Evolutionary conservation across 108 stramenopile genomes (phyloP).

Genomic region (Asterionellopsis glacialis): DNA sequence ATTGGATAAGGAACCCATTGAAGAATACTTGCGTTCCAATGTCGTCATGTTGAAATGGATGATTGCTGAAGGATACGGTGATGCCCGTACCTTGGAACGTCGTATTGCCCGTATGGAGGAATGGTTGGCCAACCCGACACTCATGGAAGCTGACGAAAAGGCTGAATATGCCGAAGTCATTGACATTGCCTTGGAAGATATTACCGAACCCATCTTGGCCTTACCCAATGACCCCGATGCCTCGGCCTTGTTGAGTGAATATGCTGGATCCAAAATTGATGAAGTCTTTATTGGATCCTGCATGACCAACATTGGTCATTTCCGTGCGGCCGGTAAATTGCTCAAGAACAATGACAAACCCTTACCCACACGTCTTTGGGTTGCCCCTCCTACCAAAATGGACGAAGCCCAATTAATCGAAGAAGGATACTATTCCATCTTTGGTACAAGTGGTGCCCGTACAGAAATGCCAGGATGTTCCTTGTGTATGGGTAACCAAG

Average conservation of each 20-base stretch:
- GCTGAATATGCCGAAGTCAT: slow-evolving; percentile 90
- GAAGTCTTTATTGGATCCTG: slow-evolving; percentile 96
- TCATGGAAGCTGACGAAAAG: slow-evolving; percentile 86
- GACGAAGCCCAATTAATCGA: slow-evolving; percentile 93
- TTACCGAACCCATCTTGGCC: slow-evolving; percentile 92
- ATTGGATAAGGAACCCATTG: slow-evolving; percentile 91
- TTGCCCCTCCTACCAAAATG: slow-evolving; percentile 96
- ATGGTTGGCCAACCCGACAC: slow-evolving; percentile 82
- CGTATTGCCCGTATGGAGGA: slow-evolving; percentile 95
- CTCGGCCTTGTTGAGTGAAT: slow-evolving; percentile 77
- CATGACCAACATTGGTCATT: slow-evolving; percentile 98
- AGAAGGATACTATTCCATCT: slow-evolving; percentile 95
- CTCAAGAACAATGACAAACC: slow-evolving; percentile 58
- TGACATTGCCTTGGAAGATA: slow-evolving; percentile 89
- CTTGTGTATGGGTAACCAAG: slow-evolving; percentile 98
- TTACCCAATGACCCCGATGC: slow-evolving; percentile 96
- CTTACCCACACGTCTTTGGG: slow-evolving; percentile 89
- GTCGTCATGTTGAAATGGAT: slow-evolving; percentile 97
- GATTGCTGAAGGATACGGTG: slow-evolving; percentile 95
- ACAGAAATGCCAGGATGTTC: slow-evolving; percentile 97
- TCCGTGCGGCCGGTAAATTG: slow-evolving; percentile 95
- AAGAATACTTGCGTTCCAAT: slow-evolving; percentile 90
- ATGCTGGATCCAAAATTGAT: slow-evolving; percentile 86
- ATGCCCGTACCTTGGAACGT: slow-evolving; percentile 87
- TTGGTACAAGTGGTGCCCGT: slow-evolving; percentile 88